Conservation (phyloP, 768 basidiomycete species). For the Tricholomella constricta region DNA sequence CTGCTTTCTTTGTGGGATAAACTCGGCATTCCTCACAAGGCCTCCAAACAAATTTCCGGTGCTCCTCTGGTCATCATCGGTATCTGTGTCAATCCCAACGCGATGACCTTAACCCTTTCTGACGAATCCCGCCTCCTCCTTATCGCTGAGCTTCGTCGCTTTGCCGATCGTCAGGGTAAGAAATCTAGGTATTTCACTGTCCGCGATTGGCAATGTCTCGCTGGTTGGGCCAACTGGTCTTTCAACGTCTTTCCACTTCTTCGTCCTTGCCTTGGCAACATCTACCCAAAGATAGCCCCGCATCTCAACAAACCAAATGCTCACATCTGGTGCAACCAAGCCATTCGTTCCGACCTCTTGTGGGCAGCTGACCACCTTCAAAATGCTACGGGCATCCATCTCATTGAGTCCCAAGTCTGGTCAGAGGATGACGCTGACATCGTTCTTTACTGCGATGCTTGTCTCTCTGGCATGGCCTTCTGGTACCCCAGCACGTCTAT, state of each 20-base stretch:
- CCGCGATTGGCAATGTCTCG: constrained; percentile 30
- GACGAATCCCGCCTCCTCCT: constrained; percentile 10
- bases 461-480: constrained; percentile 13
- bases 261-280: constrained; percentile 24
- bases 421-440: constrained; percentile 12
- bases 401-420: constrained; percentile 23
- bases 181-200: neutral
- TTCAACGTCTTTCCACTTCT: constrained; percentile 37
- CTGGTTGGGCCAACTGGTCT: constrained; percentile 40
- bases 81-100: constrained; percentile 35
- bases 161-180: neutral
- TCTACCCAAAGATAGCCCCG: constrained; percentile 31
- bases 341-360: constrained; percentile 18
- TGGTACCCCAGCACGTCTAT: constrained; percentile 14
- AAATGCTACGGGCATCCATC: constrained; percentile 18
- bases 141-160: constrained; percentile 9
- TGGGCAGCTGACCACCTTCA: constrained; percentile 32
- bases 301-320: constrained; percentile 17
- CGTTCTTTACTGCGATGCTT: constrained; percentile 25
- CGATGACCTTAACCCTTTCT: constrained; percentile 28
- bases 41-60: constrained; percentile 40
- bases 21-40: constrained; percentile 39
- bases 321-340: constrained; percentile 25
- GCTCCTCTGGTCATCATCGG: constrained; percentile 36
- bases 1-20: constrained; percentile 42